Conservation (phyloP, 179 eudicot species). For the Spinacia oleracea region DNA sequence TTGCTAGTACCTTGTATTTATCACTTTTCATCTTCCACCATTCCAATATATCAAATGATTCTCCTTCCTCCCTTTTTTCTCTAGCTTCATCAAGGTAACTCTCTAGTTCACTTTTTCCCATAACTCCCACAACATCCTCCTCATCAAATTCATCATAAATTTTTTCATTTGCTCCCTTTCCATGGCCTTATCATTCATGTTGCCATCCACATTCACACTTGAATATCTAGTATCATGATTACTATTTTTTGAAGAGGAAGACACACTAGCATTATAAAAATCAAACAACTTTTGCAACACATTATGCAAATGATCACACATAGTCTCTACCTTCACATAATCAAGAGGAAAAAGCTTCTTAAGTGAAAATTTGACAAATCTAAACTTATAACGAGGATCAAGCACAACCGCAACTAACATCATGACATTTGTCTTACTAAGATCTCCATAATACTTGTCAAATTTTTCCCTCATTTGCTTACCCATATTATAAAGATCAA, state of each 20-base stretch:
- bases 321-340: neutral
- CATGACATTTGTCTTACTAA: neutral
- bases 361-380: neutral
- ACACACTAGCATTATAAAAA: neutral
- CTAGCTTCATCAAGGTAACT: neutral
- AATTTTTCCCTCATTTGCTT: no score
- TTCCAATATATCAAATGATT: no score
- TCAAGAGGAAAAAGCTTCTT: neutral
- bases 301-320: neutral
- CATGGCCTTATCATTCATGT: no score
- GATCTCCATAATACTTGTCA: no score
- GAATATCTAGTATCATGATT: no score
- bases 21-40: neutral
- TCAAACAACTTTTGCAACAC: neutral
- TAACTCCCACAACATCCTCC: neutral
- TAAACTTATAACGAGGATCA: neutral
- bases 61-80: neutral
- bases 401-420: neutral
- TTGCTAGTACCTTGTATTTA: no score
- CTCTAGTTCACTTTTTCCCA: no score
- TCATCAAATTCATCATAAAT: neutral
- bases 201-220: no score
- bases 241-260: no score
- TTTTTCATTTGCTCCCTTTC: neutral
- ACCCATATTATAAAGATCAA: no score